Evolutionary conservation across 208 protist genomes (phyloP).

Genomic region (Acanthamoeba divionensis): DNA sequence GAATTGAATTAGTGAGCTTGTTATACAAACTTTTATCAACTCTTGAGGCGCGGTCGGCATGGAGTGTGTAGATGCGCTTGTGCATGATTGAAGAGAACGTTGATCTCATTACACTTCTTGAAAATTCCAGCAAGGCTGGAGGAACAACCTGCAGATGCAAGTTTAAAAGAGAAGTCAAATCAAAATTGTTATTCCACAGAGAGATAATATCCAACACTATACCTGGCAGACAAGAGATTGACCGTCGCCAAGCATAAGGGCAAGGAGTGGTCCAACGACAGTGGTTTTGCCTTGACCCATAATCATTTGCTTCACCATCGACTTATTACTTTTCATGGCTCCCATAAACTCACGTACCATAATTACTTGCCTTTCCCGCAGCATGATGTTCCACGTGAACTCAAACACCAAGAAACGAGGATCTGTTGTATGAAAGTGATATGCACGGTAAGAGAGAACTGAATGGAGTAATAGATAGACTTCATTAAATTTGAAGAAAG

Average conservation of each 20-base stretch:
- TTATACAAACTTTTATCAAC: background rate
- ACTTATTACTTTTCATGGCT: conserved; percentile 73
- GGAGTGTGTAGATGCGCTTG: conserved; percentile 82
- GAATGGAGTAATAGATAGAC: too few relatives aligned
- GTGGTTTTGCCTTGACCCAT: conserved; percentile 94
- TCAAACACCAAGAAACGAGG: conserved; percentile 89
- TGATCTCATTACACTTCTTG: conserved; percentile 83
- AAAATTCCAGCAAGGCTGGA: conserved; percentile 89
- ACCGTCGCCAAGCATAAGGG: conserved; percentile 89
- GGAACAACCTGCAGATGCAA: too few relatives aligned
- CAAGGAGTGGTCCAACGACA: conserved; percentile 89
- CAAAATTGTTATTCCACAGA: too few relatives aligned
- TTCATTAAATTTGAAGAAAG: too few relatives aligned
- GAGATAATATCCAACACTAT: too few relatives aligned
- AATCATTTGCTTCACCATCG: conserved; percentile 91
- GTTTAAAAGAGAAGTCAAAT: too few relatives aligned
- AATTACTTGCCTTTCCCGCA: conserved; percentile 88
- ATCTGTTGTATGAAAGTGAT: too few relatives aligned
- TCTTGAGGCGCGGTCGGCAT: conserved; percentile 61
- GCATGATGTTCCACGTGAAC: conserved; percentile 89
- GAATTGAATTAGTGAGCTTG: background rate
- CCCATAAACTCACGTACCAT: conserved; percentile 87
- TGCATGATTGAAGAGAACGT: conserved; percentile 88
- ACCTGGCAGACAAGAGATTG: conserved; percentile 84
- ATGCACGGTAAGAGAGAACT: too few relatives aligned